phyloP scores from a whole-genome alignment of 2,329 filamentous ascomycete species.

The Phaeophleospora eucalypticola region DNA sequence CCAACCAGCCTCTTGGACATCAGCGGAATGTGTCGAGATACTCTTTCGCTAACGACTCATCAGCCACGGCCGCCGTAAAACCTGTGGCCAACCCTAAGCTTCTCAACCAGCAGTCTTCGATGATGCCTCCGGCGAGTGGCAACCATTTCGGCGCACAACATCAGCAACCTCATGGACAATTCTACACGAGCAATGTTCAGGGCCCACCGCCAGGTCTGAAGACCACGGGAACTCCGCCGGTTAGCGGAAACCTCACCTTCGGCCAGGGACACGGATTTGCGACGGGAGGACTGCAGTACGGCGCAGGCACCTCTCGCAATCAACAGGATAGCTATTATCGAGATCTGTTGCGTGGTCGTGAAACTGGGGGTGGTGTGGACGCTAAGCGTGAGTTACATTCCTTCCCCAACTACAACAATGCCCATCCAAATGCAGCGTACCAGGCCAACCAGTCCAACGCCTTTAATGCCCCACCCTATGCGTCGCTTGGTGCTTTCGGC shows the following conservation, averaged over 20 bases:
- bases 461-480: conserved; percentile 22
- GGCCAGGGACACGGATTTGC: conserved; percentile 83
- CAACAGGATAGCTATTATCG: conserved; percentile 24
- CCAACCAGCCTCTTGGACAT: conserved; percentile 52
- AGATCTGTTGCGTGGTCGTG: conserved; percentile 21
- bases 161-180: conserved; percentile 58
- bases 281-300: conserved; percentile 61
- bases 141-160: conserved; percentile 52
- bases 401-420: conserved; percentile 25
- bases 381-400: conserved; percentile 34
- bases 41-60: conserved; percentile 75
- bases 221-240: conserved; percentile 88
- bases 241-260: conserved; percentile 75
- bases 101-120: conserved; percentile 81
- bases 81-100: conserved; percentile 72
- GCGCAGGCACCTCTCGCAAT: conserved; percentile 46
- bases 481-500: conserved; percentile 24
- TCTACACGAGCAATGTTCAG: conserved; percentile 80
- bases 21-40: conserved; percentile 81
- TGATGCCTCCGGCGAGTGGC: conserved; percentile 60
- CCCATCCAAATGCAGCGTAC: conserved; percentile 22
- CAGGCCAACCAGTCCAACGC: conserved; percentile 22
- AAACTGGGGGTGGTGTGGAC: conserved; percentile 18
- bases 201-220: conserved; percentile 93
- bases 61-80: conserved; percentile 62